Conservation (phyloP, 495 filamentous ascomycete species). For the Parachaetomium inaequale region DNA sequence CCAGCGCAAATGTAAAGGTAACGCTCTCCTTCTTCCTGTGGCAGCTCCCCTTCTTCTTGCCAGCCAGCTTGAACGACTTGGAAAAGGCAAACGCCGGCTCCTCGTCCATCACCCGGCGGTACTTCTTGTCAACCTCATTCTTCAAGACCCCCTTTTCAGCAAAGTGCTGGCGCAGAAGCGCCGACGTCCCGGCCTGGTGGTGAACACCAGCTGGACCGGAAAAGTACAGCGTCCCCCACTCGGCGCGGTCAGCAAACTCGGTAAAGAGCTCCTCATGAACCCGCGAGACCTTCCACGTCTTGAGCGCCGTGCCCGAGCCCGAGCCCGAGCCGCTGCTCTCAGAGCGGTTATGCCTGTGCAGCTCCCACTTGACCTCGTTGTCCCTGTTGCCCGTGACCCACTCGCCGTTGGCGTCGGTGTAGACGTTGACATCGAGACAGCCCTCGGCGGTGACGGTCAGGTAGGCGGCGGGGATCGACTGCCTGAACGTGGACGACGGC, state of each 20-base stretch:
- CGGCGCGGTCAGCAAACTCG: constrained; percentile 70
- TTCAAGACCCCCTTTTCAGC: constrained; percentile 61
- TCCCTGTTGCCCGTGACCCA: constrained; percentile 77
- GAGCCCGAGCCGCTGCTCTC: constrained; percentile 14
- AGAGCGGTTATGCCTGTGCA: constrained; percentile 38
- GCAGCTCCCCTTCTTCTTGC: constrained; percentile 23
- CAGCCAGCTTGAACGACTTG: constrained; percentile 62
- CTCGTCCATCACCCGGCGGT: constrained; percentile 72
- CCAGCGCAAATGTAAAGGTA: constrained; percentile 77
- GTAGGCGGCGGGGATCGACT: constrained; percentile 88
- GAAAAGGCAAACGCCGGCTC: constrained; percentile 91
- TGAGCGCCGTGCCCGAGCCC: constrained; percentile 32
- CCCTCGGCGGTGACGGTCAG: constrained; percentile 71
- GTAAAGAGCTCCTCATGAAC: constrained; percentile 64
- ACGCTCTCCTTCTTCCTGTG: constrained; percentile 49
- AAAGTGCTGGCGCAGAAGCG: constrained; percentile 66
- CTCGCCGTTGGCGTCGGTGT: constrained; percentile 83
- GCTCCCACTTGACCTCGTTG: constrained; percentile 66
- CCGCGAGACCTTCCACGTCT: constrained; percentile 61
- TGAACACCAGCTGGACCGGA: constrained; percentile 61
- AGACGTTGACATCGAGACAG: constrained; percentile 70
- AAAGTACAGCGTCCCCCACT: constrained; percentile 86
- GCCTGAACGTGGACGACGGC: constrained; percentile 83
- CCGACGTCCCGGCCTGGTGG: constrained; percentile 69
- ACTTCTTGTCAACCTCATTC: constrained; percentile 55